These are phyloP conservation scores for Neodidymelliopsis sp. DNA, from an alignment of 2,329 filamentous ascomycete species.

Conservation along the genomic window DNA sequence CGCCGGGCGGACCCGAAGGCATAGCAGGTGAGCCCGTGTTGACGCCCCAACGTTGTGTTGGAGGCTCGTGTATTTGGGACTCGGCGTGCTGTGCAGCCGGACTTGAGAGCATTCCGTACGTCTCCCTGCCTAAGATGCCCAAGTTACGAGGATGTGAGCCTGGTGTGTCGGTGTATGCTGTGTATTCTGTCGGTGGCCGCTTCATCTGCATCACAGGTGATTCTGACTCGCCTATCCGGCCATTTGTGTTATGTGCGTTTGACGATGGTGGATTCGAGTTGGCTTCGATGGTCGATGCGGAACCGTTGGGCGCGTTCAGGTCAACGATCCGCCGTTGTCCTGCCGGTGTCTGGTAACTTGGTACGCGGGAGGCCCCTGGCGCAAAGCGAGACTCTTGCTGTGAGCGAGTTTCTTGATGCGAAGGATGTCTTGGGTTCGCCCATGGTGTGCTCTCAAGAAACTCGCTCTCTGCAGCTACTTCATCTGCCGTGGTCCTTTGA, in stretches of 20 bases:
- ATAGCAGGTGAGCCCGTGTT: slow-evolving; percentile 21
- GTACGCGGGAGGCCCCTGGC: slow-evolving; percentile 34
- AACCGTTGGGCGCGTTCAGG: slow-evolving; percentile 47
- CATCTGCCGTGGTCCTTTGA: slow-evolving; percentile 54
- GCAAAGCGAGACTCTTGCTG: slow-evolving; percentile 48
- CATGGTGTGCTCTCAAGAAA: slow-evolving; percentile 90
- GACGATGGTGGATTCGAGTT: slow-evolving; percentile 50
- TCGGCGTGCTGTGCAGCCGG: slow-evolving; percentile 38
- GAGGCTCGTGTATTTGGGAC: slow-evolving; percentile 32
- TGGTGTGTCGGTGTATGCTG: slow-evolving; percentile 35
- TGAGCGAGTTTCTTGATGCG: slow-evolving; percentile 45
- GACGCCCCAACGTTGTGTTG: slow-evolving; percentile 33
- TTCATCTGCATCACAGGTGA: slow-evolving; percentile 51
- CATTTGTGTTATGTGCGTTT: slow-evolving; percentile 34
- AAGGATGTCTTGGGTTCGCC: slow-evolving; percentile 78
- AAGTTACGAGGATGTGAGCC: slow-evolving; percentile 37
- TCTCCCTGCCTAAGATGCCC: slow-evolving; percentile 33
- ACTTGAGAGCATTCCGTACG: slow-evolving; percentile 42
- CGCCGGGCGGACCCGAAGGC: slow-evolving; percentile 28
- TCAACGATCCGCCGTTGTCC: slow-evolving; percentile 47
- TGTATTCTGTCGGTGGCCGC: slow-evolving; percentile 40
- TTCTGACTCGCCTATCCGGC: slow-evolving; percentile 42
- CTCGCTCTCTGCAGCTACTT: slow-evolving; percentile 76
- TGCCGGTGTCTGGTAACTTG: slow-evolving; percentile 48
- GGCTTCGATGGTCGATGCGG: slow-evolving; percentile 50